Evolutionary conservation across 108 stramenopile species (phyloP).

Genomic region (Mediolabrus comicus): DNA sequence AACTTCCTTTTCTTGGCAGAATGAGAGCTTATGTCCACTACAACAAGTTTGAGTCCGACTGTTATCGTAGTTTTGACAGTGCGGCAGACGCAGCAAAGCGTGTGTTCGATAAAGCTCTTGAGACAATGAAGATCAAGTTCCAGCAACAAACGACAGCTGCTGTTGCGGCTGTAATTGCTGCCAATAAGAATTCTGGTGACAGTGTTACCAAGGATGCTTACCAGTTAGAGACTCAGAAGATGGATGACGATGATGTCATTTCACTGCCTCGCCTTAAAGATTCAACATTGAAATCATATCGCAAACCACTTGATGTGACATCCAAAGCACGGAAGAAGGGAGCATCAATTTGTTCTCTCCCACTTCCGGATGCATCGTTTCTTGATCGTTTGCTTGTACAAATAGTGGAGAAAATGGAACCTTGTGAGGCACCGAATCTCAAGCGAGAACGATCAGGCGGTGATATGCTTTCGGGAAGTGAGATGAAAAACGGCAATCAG

Average conservation of each 20-base stretch:
- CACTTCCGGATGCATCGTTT: conserved; percentile 72
- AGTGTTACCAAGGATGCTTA: conserved; percentile 18
- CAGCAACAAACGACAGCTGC: conserved; percentile 73
- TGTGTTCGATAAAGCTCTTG: conserved; percentile 74
- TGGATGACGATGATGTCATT: conserved; percentile 43
- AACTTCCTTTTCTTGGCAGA: conserved; percentile 61
- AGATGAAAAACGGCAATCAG: background rate
- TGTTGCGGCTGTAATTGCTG: conserved; percentile 76
- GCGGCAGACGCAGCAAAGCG: conserved; percentile 51
- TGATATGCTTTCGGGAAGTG: background rate
- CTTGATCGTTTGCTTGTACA: conserved; percentile 60
- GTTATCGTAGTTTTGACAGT: conserved; percentile 49
- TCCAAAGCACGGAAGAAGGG: conserved; percentile 16
- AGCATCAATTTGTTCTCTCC: conserved; percentile 30
- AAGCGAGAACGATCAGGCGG: background rate
- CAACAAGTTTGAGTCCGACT: conserved; percentile 53
- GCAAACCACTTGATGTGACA: conserved; percentile 21
- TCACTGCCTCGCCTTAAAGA: conserved; percentile 30
- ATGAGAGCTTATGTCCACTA: conserved; percentile 51
- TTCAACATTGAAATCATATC: conserved; percentile 35
- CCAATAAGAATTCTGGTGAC: conserved; percentile 38
- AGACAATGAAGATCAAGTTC: conserved; percentile 65
- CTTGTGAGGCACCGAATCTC: background rate
- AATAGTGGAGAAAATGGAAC: conserved; percentile 50
- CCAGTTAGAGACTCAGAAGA: conserved; percentile 31